Percentiles rank a stretch among this genome's conserved stretches.
Conservation (phyloP, 345 rosid genomes). For the Streptanthus diversifolius region DNA sequence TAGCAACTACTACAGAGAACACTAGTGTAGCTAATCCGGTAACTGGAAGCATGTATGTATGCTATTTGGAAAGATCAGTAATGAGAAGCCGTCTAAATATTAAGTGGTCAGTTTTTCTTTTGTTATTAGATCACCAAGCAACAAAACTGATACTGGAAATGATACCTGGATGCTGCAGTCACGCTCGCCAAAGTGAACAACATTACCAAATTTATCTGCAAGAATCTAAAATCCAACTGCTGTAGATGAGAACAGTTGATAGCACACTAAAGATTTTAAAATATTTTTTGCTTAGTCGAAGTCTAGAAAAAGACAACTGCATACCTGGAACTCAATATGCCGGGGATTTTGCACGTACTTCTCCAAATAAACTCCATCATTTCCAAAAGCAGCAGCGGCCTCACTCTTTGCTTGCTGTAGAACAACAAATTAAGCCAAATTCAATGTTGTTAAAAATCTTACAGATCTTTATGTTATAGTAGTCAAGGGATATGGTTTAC, state of each 20-base stretch:
- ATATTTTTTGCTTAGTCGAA: background rate
- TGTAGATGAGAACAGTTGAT: constrained; percentile 15
- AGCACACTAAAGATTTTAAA: background rate
- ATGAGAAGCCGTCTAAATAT: background rate
- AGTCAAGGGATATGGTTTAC: background rate
- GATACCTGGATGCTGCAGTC: constrained; percentile 99
- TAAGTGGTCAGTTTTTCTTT: background rate
- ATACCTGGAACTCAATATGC: constrained; percentile 98
- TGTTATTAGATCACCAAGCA: background rate
- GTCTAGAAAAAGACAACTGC: background rate
- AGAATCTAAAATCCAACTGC: constrained; percentile 61
- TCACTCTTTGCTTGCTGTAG: constrained; percentile 96
- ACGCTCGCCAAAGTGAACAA: constrained; percentile 98
- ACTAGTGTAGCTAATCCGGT: background rate
- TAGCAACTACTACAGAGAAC: background rate
- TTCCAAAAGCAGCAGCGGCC: constrained; percentile 98
- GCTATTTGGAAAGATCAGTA: background rate
- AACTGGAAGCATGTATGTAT: background rate
- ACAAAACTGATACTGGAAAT: background rate
- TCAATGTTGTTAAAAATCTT: constrained; percentile 9
- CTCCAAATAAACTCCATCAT: constrained; percentile 96
- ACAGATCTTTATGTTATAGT: background rate
- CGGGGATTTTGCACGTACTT: constrained; percentile 91
- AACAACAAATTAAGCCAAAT: constrained; percentile 20
- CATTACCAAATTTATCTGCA: constrained; percentile 94